These are phyloP conservation scores for Daldinia loculata DNA, from an alignment of 495 filamentous ascomycete species.

Conservation along the genomic window DNA sequence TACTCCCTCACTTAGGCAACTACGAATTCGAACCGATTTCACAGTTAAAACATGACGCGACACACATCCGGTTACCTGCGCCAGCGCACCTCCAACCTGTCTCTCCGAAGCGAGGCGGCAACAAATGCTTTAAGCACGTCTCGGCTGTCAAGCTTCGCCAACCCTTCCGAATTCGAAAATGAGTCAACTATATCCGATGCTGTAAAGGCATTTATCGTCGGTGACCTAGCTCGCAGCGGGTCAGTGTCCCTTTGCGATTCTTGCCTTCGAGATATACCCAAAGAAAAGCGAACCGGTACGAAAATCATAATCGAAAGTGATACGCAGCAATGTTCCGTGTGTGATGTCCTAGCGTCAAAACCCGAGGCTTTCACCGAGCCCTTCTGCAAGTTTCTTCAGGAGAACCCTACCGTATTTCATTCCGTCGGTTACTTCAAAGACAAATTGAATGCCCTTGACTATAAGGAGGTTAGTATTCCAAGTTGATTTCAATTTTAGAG, in stretches of 20 bases:
- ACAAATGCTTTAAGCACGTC: slow-evolving; percentile 18
- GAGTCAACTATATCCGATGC: slow-evolving; percentile 31
- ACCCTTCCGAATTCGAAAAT: slow-evolving; percentile 44
- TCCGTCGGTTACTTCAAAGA: slow-evolving; percentile 77
- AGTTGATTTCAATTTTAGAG: background rate
- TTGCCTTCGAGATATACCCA: slow-evolving; percentile 35
- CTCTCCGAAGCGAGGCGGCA: slow-evolving; percentile 45
- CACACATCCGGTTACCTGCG: slow-evolving; percentile 54
- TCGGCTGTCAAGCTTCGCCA: slow-evolving; percentile 44
- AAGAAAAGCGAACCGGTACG: slow-evolving; percentile 20
- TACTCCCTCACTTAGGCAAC: background rate
- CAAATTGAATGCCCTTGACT: slow-evolving; percentile 75
- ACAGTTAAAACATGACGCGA: slow-evolving; percentile 48
- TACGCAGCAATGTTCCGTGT: slow-evolving; percentile 27
- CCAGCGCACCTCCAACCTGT: slow-evolving; percentile 52
- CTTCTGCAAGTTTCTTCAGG: slow-evolving; percentile 86
- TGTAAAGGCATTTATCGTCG: slow-evolving; percentile 41
- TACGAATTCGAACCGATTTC: background rate
- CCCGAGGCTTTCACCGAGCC: slow-evolving; percentile 78
- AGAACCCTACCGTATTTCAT: slow-evolving; percentile 94
- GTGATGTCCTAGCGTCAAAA: slow-evolving; percentile 49
- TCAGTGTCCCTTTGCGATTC: slow-evolving; percentile 34
- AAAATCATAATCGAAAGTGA: slow-evolving; percentile 19
- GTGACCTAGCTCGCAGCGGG: slow-evolving; percentile 34
- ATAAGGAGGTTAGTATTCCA: slow-evolving; percentile 61